Conservation (phyloP, 2,329 filamentous ascomycete species). For the Didymella lethalis region DNA sequence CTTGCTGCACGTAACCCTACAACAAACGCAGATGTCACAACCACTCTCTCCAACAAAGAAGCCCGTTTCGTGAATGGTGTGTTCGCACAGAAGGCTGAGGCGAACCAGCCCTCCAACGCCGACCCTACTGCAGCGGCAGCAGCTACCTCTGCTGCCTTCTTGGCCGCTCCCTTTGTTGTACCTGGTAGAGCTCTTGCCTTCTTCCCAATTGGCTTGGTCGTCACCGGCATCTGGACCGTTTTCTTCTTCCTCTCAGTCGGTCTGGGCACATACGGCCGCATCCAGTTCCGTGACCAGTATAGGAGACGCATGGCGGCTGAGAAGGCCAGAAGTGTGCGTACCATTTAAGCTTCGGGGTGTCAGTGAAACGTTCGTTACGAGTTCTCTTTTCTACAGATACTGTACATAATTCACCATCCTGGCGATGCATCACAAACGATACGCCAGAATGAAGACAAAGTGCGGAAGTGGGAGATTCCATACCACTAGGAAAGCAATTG, state of each 20-base stretch:
- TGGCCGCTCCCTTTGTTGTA: conserved; percentile 66
- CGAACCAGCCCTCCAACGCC: conserved; percentile 56
- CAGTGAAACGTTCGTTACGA: conserved; percentile 8
- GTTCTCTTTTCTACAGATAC: conserved; percentile 18
- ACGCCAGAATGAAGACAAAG: neutral
- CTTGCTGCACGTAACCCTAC: conserved; percentile 64
- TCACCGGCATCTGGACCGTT: conserved; percentile 69
- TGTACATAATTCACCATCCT: conserved; percentile 33
- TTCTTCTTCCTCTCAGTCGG: conserved; percentile 63
- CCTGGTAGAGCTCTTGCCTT: conserved; percentile 73
- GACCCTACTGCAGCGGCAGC: conserved; percentile 54
- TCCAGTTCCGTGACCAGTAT: conserved; percentile 71
- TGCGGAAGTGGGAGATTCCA: neutral
- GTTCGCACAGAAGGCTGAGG: conserved; percentile 65
- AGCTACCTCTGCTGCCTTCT: conserved; percentile 52
- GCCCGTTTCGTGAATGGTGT: conserved; percentile 75
- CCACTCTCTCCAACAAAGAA: conserved; percentile 73
- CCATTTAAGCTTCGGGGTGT: conserved; percentile 37
- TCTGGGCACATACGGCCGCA: conserved; percentile 71
- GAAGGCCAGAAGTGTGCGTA: conserved; percentile 41
- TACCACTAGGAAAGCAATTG: neutral
- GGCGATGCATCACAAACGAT: conserved; percentile 12
- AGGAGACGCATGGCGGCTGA: conserved; percentile 59
- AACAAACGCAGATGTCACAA: conserved; percentile 62
- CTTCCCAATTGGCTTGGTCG: conserved; percentile 73